Base-by-base conservation (phyloP, 805 yeast species). In the Sugiyamaella boreocaroliniensis region DNA sequence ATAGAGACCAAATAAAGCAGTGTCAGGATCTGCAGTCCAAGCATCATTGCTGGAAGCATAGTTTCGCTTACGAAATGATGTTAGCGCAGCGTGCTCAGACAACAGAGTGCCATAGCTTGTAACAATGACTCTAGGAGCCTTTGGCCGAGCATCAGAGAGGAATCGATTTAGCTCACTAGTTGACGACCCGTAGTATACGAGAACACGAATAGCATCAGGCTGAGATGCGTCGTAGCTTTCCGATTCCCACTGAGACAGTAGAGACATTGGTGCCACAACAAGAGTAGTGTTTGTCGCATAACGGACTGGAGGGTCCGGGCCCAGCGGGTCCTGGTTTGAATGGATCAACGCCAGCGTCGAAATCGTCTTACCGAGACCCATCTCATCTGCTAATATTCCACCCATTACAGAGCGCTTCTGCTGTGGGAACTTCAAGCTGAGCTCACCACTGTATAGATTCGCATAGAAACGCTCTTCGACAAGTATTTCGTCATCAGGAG, bases 291-390 rank as follows among this genome's bases (percentile, higher is more conserved):
- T 75, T 29, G 71, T 73, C 0, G 96, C 96, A 67, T 55, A 52
- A 4, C 40, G 29, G 6, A 20, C 10, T 10, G 29, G 32, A 2
- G 32, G 46, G 26, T 56, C 53, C 9, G 41, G 40, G 49, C 50
- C 1, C n/a, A 2, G 5, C 2, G 43, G 40, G n/a, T 52, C 55
- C 9, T 44, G 62, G 0, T 59, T 55, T 0, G 87, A 76, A 52
- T 85, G 80, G 11, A 90, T 74, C 47, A 92, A 69, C 0, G 97
- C 77, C 49, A 89, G 68, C 0, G 95, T 81, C 1, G 96, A 85
- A 20, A 90, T 85, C 0, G 98, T 90, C 64, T 90, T 90, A 43
- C 98, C 98, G 8, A 90, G 73, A 0, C 98, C 98, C 98, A 90
- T 90, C 66, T 90, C 98, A 70, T 90, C 98, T 0, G 97, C 96